These are phyloP conservation scores for Emericellopsis cladophorae DNA, from an alignment of 2,329 filamentous ascomycete genomes.

Conservation along the genomic window DNA sequence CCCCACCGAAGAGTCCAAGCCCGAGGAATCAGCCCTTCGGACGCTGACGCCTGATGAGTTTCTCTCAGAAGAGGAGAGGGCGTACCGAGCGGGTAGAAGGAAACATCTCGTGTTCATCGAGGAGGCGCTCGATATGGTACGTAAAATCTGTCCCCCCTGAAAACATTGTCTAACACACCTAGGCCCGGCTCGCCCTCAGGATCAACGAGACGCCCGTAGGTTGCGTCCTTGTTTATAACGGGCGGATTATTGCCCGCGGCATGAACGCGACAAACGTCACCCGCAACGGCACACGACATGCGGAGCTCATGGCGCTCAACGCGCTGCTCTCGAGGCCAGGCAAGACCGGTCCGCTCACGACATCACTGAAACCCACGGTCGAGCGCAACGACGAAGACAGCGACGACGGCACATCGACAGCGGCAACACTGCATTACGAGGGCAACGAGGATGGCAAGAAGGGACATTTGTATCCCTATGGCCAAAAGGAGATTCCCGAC, in stretches of 20 bases:
- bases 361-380: conserved; percentile 19
- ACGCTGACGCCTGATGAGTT: conserved; percentile 1
- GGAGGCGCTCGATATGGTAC: conserved; percentile 76
- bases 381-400: conserved; percentile 8
- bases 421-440: conserved; percentile 18
- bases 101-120: conserved; percentile 54
- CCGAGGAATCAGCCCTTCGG: background rate
- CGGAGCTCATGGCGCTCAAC: conserved; percentile 80
- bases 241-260: conserved; percentile 69
- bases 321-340: conserved; percentile 34
- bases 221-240: conserved; percentile 78
- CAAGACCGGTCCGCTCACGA: conserved; percentile 14
- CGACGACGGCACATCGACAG: conserved; percentile 4
- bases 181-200: conserved; percentile 76
- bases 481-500: conserved; percentile 42
- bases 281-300: conserved; percentile 83
- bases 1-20: background rate
- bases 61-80: conserved; percentile 1
- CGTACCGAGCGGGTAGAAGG: conserved; percentile 13
- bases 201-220: conserved; percentile 93
- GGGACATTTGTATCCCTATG: conserved; percentile 47
- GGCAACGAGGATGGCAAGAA: conserved; percentile 40
- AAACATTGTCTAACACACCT: conserved; percentile 8
- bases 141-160: conserved; percentile 7
- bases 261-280: conserved; percentile 97